Base-by-base conservation (phyloP, 139 green algal species). In the Ettlia oleoabundans region DNA sequence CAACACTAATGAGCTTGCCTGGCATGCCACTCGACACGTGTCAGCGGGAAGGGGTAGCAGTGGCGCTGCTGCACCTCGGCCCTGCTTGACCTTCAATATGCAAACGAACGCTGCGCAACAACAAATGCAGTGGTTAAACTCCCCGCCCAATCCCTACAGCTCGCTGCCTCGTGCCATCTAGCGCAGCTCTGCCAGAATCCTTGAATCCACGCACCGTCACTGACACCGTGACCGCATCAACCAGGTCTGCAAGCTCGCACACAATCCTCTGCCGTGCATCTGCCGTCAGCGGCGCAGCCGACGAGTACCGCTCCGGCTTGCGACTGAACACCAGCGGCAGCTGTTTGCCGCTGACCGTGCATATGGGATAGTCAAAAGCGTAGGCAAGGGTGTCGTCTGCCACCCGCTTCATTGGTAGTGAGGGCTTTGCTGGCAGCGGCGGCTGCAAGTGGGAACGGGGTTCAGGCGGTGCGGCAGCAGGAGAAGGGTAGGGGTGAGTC, bases 261-360 rank as follows among this genome's bases (percentile, higher is more conserved):
- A 97, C 94, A 51, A 96, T 97, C 28, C 95, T 89, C 88, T 98
- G 94, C 47, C 94, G 82, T 0, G 92, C 94, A 76, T 97, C 93
- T 26, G 92, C 87, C 19, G 91, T 90, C 24, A 96, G 84, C 22
- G 94, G 94, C 3, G 94, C 91, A 15, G 93, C 91, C 38, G 88
- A 90, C 4, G 90, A 92, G 83, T 96, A 95, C 41, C 92, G 89
- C 84, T 97, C 93, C 22, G 93, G 93, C n/a, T 80, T 78, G 18
- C 92, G 82, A 10, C 83, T 88, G 1, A 89, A 38, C 0, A 94
- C 53, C 74, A 96, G 86, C 8, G 83, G 80, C 33, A 94, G 68
- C 24, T 74, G 62, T 67, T 86, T 85, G 19, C 90, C 87, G 26
- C 66, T 84, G 1, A 70, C 63, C n/a, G 85, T 93, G 33, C 69